phyloP scores from a whole-genome alignment of 225 moss, liverwort and hornwort species.

The Neckera pumila region DNA sequence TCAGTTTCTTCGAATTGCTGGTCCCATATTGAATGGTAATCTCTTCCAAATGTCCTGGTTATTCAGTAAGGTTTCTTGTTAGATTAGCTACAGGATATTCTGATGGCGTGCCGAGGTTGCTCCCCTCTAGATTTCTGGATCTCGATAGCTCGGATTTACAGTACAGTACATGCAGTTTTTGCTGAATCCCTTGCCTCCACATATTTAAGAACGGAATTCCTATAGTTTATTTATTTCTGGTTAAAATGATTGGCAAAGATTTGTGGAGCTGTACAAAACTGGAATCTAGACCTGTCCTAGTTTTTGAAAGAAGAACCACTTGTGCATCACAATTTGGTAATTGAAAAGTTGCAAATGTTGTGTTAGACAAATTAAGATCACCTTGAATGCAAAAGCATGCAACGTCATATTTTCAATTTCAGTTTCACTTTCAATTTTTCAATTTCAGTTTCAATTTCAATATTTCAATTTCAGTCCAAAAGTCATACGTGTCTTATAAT shows the following conservation, averaged over 20 bases:
- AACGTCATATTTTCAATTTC: not conserved
- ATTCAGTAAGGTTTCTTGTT: not conserved
- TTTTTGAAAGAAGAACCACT: not conserved
- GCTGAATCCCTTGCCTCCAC: too few species aligned
- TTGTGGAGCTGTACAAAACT: not conserved
- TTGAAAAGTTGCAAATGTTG: not conserved
- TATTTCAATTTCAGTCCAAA: not conserved
- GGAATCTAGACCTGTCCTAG: not conserved
- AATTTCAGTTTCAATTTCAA: not conserved
- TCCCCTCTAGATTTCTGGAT: not conserved
- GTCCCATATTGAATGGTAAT: constrained; percentile 45
- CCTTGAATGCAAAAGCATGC: not conserved
- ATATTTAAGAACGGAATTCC: not conserved
- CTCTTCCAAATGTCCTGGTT: not conserved
- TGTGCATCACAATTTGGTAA: not conserved
- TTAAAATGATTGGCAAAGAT: not conserved
- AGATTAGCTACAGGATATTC: not conserved
- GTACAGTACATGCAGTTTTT: not conserved
- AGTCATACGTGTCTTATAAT: not conserved
- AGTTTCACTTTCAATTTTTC: not conserved
- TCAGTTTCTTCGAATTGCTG: constrained; percentile 56
- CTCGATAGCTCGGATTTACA: not conserved
- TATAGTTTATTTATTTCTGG: not conserved
- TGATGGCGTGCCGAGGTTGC: not conserved
- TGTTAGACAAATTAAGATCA: not conserved